Base-by-base conservation (phyloP, 2,329 filamentous ascomycete genomes). In the Mariannaea sp. region DNA sequence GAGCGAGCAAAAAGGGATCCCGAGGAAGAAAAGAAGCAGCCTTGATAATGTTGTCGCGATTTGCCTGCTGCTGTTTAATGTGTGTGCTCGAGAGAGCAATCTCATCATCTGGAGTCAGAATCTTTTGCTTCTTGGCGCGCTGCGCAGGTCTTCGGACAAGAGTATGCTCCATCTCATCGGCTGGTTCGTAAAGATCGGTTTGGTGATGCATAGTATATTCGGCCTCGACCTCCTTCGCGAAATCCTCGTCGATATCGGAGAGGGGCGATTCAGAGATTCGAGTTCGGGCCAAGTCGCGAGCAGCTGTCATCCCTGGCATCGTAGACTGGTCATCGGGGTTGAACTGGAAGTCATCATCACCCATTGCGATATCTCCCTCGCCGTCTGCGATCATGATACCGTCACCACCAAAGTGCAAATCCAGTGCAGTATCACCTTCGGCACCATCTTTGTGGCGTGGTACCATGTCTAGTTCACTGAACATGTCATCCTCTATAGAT, bases 11-110 rank as follows among this genome's bases (percentile, higher is more conserved):
- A 48, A 93, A 85, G 2, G 92, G 90, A 62, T 99, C 92, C 32
- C 90, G 86, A 2, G 93, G 91, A 38, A 99, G 78, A 73, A 95
- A 96, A 1, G 86, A 85, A 6, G 89, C 85, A 2, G 88, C 83
- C 72, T 89, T 92, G 52, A 96, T 79, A 57, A 97, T 97, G 65
- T 88, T 90, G 39, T 90, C 88, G 59, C 89, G 88, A 69, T 96
- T 90, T 52, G 86, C 81, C 70, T 96, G 92, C 70, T 95, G 91
- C 59, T 89, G 86, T 70, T 90, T 91, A 73, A 99, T 92, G 60
- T 93, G 85, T 26, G 79, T 80, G 62, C 81, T 89, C 9, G 87
- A 86, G 27, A 96, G 80, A 66, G 90, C 86, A 16, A 90, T 96
- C 60, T 90, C 82, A 13, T 84, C 77, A 65, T 99, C 95, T n/a